Base-by-base conservation (phyloP, 129 eudicot species). In the Pittosporum tobira region DNA sequence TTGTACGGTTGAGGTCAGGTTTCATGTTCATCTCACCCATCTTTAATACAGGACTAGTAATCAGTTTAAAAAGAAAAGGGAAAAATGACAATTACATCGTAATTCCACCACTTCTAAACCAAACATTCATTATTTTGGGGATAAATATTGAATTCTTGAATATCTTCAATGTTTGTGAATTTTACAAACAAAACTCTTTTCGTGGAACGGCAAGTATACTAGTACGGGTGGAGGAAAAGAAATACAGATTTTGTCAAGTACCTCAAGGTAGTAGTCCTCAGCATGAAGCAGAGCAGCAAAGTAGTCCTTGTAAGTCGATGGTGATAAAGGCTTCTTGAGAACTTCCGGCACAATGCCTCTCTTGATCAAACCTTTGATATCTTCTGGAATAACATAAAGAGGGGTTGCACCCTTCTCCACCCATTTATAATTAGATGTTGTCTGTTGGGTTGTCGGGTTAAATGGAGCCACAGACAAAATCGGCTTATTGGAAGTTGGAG, bases 221-320 rank as follows among this genome's bases (percentile, higher is more conserved):
- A n/a, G n/a, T n/a, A n/a, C n/a, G 29, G 42, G 42, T 36, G 42
- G 9, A 36, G 14, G 34, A 22, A 20, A 14, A 34, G 30, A 36
- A 65, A 18, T 6, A 40, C n/a, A 14, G n/a, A 40, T 14, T 40
- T 40, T 14, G 11, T 12, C 10, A 15, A 19, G 34, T 65, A 72
- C 77, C 77, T 58, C 62, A 38, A 64, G 38, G 61, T 71, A 64
- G 42, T 49, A 49, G 47, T 71, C 77, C 61, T 71, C 77, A 12
- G 71, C 71, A 71, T 71, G 64, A 19, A 71, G 76, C 52, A 71
- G 25, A 18, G 71, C 56, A 5, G 55, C 66, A 65, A 71, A 71
- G 77, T 48, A 71, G 38, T 64, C 66, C 53, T 64, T 64, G 62
- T 64, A 71, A 0, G 77, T 56, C 13, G 60, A 31, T 15, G 49